These are phyloP conservation scores for Annulohypoxylon bovei DNA, from an alignment of 495 filamentous ascomycete genomes.

Conservation along the genomic window DNA sequence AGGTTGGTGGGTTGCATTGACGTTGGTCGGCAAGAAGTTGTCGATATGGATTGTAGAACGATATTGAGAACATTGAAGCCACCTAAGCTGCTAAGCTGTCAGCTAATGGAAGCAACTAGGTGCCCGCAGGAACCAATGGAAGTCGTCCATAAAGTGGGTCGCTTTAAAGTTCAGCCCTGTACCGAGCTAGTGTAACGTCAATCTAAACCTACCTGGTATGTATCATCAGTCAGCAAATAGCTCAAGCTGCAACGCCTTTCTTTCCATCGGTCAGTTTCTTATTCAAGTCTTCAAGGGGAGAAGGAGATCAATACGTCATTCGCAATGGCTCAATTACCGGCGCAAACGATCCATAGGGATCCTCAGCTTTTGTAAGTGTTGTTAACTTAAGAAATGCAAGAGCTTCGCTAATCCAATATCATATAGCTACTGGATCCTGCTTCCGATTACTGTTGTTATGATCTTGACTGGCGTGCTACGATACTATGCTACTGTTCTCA, in stretches of 20 bases:
- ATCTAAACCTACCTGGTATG: no score
- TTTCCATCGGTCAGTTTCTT: neutral
- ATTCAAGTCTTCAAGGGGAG: neutral
- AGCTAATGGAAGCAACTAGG: slow-evolving; percentile 3
- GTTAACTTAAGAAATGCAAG: neutral
- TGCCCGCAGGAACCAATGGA: slow-evolving; percentile 21
- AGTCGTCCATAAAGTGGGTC: slow-evolving; percentile 33
- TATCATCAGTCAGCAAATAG: slow-evolving; percentile 10
- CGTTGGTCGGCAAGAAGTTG: slow-evolving; percentile 4
- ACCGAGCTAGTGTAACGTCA: slow-evolving; percentile 27
- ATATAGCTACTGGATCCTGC: slow-evolving; percentile 93
- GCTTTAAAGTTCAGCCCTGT: slow-evolving; percentile 35
- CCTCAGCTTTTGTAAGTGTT: slow-evolving; percentile 87
- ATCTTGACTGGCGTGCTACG: slow-evolving; percentile 94
- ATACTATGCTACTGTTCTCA: slow-evolving; percentile 92
- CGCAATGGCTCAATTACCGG: slow-evolving; percentile 84
- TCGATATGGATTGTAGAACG: neutral
- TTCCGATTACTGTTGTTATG: slow-evolving; percentile 98
- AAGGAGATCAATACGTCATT: neutral
- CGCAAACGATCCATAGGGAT: slow-evolving; percentile 98
- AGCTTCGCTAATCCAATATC: slow-evolving; percentile 23
- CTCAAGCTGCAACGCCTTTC: slow-evolving; percentile 15
- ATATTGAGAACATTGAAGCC: slow-evolving; percentile 1
- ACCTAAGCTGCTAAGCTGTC: slow-evolving; percentile 9
- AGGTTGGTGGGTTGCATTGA: neutral